Base-by-base conservation (phyloP, 495 filamentous ascomycete genomes). In the Cercophora newfieldiana region DNA sequence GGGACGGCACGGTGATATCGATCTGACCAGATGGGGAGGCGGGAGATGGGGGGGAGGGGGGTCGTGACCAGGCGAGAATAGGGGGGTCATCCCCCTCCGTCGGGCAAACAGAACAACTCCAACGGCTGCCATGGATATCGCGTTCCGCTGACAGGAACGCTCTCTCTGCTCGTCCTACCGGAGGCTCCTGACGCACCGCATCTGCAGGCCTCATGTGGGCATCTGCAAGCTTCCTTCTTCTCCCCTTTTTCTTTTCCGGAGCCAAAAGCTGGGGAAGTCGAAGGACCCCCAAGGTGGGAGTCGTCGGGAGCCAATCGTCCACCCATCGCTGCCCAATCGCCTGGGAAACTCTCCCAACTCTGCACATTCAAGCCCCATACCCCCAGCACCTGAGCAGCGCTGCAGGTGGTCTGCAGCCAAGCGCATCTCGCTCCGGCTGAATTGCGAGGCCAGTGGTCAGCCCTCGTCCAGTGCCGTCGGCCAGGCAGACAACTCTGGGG, bases 241-340 rank as follows among this genome's bases (percentile, higher is more conserved):
- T 51, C 59, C 37, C 37, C 60, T 26, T 12, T 51, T 26, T 51
- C 37, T 31, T 61, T 44, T 31, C 59, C 44, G 50, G 50, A 24
- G 19, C n/a, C 28, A 33, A 44, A 63, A 37, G 33, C 33, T 54
- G 60, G 47, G 47, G 60, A 63, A 21, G 49, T 10, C 29, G 25
- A 55, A 54, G 26, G 28, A 31, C 47, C 49, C 61, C 61, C 61
- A 61, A 61, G 37, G 55, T 44, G 64, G 57, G 64, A 56, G 47
- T 18, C 66, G 37, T 26, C 55, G 29, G 16, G 29, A 68, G 7
- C 66, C 66, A 68, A 61, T 37, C 63, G 55, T 55, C 10, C 10
- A 2, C 44, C 25, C 33, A 37, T 69, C 59, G 67, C 63, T 69
- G 67, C 67, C 67, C 64, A 69, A 69, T 69, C 64, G 64, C 67